Conservation (phyloP, 2,329 filamentous ascomycete species). For the Ramichloridium luteum region DNA sequence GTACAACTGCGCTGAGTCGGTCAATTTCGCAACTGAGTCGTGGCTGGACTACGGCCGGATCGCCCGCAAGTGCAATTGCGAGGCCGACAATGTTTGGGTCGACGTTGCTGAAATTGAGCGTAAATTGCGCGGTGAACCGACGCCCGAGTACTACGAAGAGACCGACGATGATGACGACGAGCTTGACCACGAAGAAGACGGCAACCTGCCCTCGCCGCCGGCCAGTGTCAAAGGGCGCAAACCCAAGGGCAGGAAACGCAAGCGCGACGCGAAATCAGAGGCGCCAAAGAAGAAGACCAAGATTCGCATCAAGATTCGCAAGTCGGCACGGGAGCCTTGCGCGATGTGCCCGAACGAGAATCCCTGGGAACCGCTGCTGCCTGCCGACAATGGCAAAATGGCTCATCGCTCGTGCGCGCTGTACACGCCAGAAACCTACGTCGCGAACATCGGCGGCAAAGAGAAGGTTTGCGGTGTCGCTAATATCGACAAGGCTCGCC, state of each 20-base stretch:
- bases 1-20: conserved; percentile 97
- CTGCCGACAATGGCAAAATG: conserved; percentile 75
- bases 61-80: conserved; percentile 93
- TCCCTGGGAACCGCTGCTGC: conserved; percentile 65
- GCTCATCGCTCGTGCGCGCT: conserved; percentile 81
- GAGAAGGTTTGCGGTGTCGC: conserved; percentile 68
- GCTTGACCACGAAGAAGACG: conserved; percentile 35
- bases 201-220: conserved; percentile 67
- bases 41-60: conserved; percentile 94
- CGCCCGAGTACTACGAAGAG: conserved; percentile 69
- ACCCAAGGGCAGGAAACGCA: conserved; percentile 51
- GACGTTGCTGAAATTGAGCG: conserved; percentile 93
- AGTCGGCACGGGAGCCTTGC: conserved; percentile 65
- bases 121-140: conserved; percentile 73
- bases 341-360: conserved; percentile 87
- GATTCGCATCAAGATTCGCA: conserved; percentile 60
- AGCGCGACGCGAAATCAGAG: conserved; percentile 42
- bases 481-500: conserved; percentile 72
- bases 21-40: conserved; percentile 92
- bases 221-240: conserved; percentile 61
- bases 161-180: conserved; percentile 58
- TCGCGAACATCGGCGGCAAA: conserved; percentile 54
- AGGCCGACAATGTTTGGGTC: conserved; percentile 96
- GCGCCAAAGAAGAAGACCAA: conserved; percentile 58
- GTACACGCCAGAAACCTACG: conserved; percentile 85